Evolutionary conservation across 2,329 filamentous ascomycete genomes (phyloP).

Genomic region (Acrocalymma vagum): DNA sequence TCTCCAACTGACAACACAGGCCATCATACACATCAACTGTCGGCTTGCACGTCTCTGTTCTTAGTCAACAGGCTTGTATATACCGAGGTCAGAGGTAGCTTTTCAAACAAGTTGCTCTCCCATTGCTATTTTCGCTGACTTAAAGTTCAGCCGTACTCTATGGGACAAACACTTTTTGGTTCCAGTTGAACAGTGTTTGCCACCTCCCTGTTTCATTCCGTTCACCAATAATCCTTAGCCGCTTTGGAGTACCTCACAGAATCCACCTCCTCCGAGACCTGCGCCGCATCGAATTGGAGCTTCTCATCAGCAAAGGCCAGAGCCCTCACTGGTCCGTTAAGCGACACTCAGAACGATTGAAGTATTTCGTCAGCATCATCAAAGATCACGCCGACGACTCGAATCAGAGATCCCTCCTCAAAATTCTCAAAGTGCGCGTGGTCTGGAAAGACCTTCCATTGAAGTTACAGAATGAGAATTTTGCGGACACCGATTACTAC

Average conservation of each 20-base stretch:
- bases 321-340: slow-evolving; percentile 17
- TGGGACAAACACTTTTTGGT: slow-evolving; percentile 28
- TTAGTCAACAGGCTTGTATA: slow-evolving; percentile 22
- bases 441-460: no score
- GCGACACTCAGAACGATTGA: slow-evolving; percentile 25
- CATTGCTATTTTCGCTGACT: neutral
- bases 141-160: slow-evolving; percentile 26
- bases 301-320: slow-evolving; percentile 6
- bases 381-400: slow-evolving; percentile 27
- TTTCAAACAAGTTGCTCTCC: neutral
- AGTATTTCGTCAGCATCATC: slow-evolving; percentile 28
- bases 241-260: slow-evolving; percentile 12
- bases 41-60: no score
- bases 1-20: no score
- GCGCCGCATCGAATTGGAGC: slow-evolving; percentile 21
- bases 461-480: no score
- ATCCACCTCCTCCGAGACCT: slow-evolving; percentile 27
- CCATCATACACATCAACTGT: no score
- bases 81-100: slow-evolving; percentile 24
- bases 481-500: slow-evolving; percentile 11
- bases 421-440: slow-evolving; percentile 13
- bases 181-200: slow-evolving; percentile 14
- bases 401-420: slow-evolving; percentile 23
- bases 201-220: slow-evolving; percentile 17
- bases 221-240: slow-evolving; percentile 26